Evolutionary conservation across 2,329 filamentous ascomycete genomes (phyloP), one percentile per base, ranked within the genome.

Genomic region (Juglanconis sp.): DNA sequence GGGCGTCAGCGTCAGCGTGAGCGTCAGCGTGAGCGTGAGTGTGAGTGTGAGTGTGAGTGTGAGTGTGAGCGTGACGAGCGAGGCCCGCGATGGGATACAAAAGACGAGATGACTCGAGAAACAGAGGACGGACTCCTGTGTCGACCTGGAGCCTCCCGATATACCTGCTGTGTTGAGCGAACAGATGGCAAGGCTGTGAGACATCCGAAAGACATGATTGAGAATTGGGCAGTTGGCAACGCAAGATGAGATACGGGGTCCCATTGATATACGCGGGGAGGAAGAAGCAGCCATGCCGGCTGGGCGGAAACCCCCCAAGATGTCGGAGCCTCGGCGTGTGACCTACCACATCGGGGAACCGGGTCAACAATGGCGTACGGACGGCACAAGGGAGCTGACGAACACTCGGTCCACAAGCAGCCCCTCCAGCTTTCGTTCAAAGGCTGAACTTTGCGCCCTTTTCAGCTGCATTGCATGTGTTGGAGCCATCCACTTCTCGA

Each of bases 361-460:
- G 35, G 55, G 49, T 51, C 17, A 34, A 51, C 47, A 48, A 34
- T 34, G 31, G 35, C 46, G 35, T 50, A 44, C 55, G 47, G 47
- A 50, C 46, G 55, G 42, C 52, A 54, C 4, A 8, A 10, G 31
- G 15, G 56, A 56, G 61, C 61, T 61, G 61, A 61, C 58, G 48
- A 63, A 54, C 55, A 6, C 42, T 32, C 51, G 30, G 35, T 49
- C 50, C 36, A 44, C 58, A 36, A 40, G 34, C 34, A 35, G 7
- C 31, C 24, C 48, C 54, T 35, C 49, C 46, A 24, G 40, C 36
- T 48, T 51, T 52, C 40, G 34, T 38, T 53, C 57, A 53, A 57
- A 57, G 40, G 51, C 47, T 51, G 40, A 55, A 42, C 46, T 50
- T 40, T 54, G 57, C 51, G 57, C 52, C 51, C 44, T 32, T 9